Evolutionary conservation across 129 eudicot species (phyloP).

Genomic region (Glebionis coronaria): DNA sequence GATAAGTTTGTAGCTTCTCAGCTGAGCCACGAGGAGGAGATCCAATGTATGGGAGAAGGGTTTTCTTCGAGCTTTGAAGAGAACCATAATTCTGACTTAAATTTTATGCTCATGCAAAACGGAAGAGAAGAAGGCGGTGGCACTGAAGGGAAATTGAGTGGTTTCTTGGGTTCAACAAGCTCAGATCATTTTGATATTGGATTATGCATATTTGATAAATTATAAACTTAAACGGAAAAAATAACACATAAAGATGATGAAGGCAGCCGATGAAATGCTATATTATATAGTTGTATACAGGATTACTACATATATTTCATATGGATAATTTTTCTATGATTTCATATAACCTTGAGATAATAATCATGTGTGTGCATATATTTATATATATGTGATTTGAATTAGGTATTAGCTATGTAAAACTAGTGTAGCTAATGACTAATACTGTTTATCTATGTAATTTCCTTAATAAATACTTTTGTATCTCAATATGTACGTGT

Average conservation of each 20-base stretch:
- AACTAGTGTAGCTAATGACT: no score
- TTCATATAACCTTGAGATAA: slow-evolving; percentile 20
- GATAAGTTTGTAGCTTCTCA: slow-evolving; percentile 98
- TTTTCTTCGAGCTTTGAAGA: slow-evolving; percentile 25
- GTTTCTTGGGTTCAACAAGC: slow-evolving; percentile 55
- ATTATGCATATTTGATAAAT: slow-evolving; percentile 62
- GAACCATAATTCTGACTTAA: slow-evolving; percentile 17
- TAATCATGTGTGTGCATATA: slow-evolving; percentile 22
- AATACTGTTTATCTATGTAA: no score
- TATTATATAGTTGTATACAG: slow-evolving; percentile 4
- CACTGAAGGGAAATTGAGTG: slow-evolving; percentile 39
- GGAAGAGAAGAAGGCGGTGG: slow-evolving; percentile 43
- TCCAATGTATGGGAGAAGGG: slow-evolving; percentile 21
- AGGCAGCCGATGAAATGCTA: slow-evolving; percentile 15
- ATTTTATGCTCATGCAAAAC: slow-evolving; percentile 11
- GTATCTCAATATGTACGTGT: background rate
- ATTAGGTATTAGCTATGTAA: no score
- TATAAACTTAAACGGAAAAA: slow-evolving; percentile 23
- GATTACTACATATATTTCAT: slow-evolving; percentile 12
- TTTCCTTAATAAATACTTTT: background rate
- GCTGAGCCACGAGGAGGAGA: slow-evolving; percentile 67
- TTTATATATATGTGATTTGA: background rate
- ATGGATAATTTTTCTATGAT: slow-evolving; percentile 23
- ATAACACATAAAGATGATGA: slow-evolving; percentile 14
- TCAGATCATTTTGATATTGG: slow-evolving; percentile 58